phyloP scores from a whole-genome alignment of 495 filamentous ascomycete genomes.

The Peziza echinospora region DNA sequence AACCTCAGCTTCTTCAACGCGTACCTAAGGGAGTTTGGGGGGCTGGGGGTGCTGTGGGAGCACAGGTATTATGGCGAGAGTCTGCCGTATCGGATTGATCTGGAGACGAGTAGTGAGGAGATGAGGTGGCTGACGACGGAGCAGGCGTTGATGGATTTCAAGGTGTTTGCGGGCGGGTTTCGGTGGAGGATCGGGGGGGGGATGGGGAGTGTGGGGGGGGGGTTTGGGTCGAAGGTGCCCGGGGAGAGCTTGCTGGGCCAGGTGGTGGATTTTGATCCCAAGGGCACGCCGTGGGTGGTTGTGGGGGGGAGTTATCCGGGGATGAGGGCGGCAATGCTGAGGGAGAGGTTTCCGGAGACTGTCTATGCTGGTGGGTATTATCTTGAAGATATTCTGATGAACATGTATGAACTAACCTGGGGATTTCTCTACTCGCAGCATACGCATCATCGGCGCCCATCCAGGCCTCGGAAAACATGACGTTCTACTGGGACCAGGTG shows the following conservation, averaged over 20 bases:
- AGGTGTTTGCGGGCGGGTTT: constrained; percentile 31
- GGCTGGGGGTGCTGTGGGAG: constrained; percentile 36
- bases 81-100: constrained; percentile 26
- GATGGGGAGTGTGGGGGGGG: constrained; percentile 2
- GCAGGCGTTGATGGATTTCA: constrained; percentile 33
- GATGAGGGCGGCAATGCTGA: constrained; percentile 32
- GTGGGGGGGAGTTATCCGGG: constrained; percentile 38
- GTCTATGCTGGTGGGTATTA: constrained; percentile 22
- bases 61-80: constrained; percentile 36
- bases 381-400: too few relatives aligned
- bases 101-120: constrained; percentile 26
- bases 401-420: too few relatives aligned
- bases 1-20: constrained; percentile 24
- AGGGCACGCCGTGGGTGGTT: constrained; percentile 35
- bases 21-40: constrained; percentile 28
- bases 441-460: constrained; percentile 36
- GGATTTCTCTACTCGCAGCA: too few relatives aligned
- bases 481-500: constrained; percentile 29
- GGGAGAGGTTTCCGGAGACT: constrained; percentile 34
- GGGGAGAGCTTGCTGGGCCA: constrained; percentile 2
- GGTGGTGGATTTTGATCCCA: constrained; percentile 21
- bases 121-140: constrained; percentile 29
- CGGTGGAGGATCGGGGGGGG: constrained; percentile 7
- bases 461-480: constrained; percentile 34
- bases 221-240: background rate